These are phyloP conservation scores for Collybia sordida DNA, from an alignment of 768 basidiomycete genomes.

Conservation along the genomic window DNA sequence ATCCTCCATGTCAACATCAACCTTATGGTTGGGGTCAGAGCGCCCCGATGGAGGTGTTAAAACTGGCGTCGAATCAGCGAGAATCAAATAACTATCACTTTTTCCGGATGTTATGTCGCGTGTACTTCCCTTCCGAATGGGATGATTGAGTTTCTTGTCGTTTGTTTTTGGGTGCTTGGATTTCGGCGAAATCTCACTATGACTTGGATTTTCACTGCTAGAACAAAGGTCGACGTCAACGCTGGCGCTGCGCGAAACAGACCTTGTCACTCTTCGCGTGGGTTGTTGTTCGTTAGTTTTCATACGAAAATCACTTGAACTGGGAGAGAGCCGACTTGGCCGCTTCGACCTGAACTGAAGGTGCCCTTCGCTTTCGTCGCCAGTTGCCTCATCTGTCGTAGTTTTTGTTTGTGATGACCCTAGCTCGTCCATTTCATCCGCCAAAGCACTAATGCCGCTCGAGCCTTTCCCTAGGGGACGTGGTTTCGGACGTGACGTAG, in stretches of 20 bases:
- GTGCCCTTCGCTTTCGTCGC: not conserved
- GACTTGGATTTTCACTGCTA: not conserved
- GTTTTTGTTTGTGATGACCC: not conserved
- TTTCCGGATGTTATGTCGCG: not conserved
- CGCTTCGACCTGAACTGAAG: not conserved
- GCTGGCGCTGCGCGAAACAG: not conserved
- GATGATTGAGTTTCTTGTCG: not conserved
- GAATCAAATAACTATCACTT: not conserved
- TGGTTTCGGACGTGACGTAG: conserved; percentile 19
- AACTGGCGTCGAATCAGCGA: not conserved
- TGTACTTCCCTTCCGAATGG: not conserved
- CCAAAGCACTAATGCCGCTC: conserved; percentile 14
- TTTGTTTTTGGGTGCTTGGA: not conserved
- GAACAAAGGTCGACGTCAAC: conserved; percentile 2
- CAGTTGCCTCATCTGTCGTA: not conserved
- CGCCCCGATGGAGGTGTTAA: conserved; percentile 1
- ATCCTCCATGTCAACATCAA: conserved; percentile 1
- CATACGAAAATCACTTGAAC: not conserved
- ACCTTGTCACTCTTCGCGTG: not conserved
- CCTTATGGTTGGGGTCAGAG: not conserved
- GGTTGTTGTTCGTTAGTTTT: not conserved
- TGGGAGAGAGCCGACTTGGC: not conserved
- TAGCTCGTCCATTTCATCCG: not conserved
- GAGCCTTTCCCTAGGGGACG: conserved; percentile 21
- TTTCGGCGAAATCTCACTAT: not conserved